These are phyloP conservation scores for Peribolospora kevripleyi DNA, from an alignment of 768 basidiomycete genomes.

Conservation along the genomic window DNA sequence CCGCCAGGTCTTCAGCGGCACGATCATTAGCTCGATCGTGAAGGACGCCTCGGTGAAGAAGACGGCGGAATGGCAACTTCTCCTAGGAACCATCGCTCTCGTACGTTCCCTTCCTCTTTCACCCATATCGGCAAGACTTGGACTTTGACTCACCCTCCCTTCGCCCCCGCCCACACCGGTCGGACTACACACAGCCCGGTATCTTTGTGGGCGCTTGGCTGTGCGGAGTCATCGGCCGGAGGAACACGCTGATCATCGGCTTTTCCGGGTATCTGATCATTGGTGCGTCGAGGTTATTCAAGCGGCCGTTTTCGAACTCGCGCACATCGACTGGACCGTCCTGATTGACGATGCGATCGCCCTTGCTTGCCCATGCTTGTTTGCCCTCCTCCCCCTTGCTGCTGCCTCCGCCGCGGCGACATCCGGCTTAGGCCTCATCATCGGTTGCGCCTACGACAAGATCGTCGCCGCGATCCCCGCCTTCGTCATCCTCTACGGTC, in stretches of 20 bases:
- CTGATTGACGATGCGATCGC: conserved; percentile 19
- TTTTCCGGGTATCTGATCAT: conserved; percentile 4
- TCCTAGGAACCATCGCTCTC: conserved; percentile 36
- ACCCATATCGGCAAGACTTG: conserved; percentile 8
- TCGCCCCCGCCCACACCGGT: neutral
- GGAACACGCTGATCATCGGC: conserved; percentile 22
- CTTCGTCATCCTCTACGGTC: conserved; percentile 49
- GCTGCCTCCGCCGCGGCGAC: neutral
- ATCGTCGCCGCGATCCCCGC: conserved; percentile 24
- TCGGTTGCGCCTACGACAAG: conserved; percentile 35
- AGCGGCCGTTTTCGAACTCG: conserved; percentile 18
- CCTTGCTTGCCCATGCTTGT: neutral
- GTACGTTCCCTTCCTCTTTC: conserved; percentile 25
- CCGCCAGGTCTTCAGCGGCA: conserved; percentile 26
- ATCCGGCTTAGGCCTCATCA: conserved; percentile 23
- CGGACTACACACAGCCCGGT: neutral
- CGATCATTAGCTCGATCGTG: conserved; percentile 44
- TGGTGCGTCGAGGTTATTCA: neutral
- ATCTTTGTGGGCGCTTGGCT: conserved; percentile 20
- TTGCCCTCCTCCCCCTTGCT: neutral
- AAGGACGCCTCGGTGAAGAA: conserved; percentile 26
- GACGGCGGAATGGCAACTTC: conserved; percentile 46
- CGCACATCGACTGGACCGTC: conserved; percentile 42
- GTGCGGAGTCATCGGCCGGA: conserved; percentile 32
- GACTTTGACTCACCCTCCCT: neutral